These are phyloP conservation scores for Puccinia brachypodii DNA, from an alignment of 1,284 basidiomycete species.

Conservation along the genomic window DNA sequence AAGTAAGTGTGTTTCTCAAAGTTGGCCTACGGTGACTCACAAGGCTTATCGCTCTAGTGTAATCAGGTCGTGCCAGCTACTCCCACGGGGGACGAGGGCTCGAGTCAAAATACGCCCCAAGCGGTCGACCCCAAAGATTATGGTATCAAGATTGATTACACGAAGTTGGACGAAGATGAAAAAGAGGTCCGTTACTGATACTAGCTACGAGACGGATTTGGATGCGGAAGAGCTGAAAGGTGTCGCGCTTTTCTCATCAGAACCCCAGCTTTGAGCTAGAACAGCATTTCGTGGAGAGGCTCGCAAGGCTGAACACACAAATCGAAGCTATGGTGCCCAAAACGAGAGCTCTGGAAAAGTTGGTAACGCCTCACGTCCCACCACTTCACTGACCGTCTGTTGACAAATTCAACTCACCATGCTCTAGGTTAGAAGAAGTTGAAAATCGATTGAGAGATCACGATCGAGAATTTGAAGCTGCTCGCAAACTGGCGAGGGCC, in stretches of 20 bases:
- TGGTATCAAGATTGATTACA: slow-evolving; percentile 86
- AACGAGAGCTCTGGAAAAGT: slow-evolving; percentile 89
- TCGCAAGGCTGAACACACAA: slow-evolving; percentile 72
- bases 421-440: slow-evolving; percentile 78
- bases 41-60: slow-evolving; percentile 49
- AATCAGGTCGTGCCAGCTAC: slow-evolving; percentile 43
- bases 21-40: slow-evolving; percentile 42
- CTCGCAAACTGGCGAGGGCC: slow-evolving; percentile 73
- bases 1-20: slow-evolving; percentile 62
- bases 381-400: neutral
- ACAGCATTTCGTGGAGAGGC: slow-evolving; percentile 73
- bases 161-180: slow-evolving; percentile 75
- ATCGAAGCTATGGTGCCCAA: slow-evolving; percentile 95
- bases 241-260: slow-evolving; percentile 56
- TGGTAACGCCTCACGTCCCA: slow-evolving; percentile 51
- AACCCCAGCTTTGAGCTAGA: slow-evolving; percentile 69
- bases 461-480: slow-evolving; percentile 63
- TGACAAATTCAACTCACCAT: neutral
- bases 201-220: neutral
- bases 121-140: slow-evolving; percentile 75
- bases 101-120: slow-evolving; percentile 71
- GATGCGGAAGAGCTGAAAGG: neutral
- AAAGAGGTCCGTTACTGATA: slow-evolving; percentile 63
- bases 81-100: slow-evolving; percentile 71
- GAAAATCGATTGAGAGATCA: slow-evolving; percentile 66